A percentile compares a stretch with the other conserved stretches of the same genome.
phyloP scores from a whole-genome alignment of 371 early-diverging fungal genomes.

The Syncephalastrum racemosum region DNA sequence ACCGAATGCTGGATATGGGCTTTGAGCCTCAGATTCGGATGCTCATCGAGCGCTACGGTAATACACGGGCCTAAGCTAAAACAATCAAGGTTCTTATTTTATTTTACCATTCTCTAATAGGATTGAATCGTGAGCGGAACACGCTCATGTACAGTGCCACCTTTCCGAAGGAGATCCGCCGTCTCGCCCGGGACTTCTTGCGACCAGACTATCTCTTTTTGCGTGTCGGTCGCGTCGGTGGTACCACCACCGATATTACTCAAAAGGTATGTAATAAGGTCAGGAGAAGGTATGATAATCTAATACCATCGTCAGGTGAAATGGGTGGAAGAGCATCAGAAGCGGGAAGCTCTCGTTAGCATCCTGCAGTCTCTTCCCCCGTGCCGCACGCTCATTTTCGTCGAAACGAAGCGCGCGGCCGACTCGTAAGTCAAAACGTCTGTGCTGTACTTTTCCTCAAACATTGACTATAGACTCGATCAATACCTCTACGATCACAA shows the following conservation, averaged over 20 bases:
- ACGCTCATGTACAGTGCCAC: slow-evolving; percentile 99
- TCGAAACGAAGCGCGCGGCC: slow-evolving; percentile 79
- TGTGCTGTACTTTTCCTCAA: slow-evolving; percentile 41
- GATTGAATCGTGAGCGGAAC: slow-evolving; percentile 78
- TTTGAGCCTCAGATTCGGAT: slow-evolving; percentile 92
- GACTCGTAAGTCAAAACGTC: slow-evolving; percentile 60
- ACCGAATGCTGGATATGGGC: slow-evolving; percentile 97
- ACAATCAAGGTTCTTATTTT: not conserved
- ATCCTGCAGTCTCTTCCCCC: slow-evolving; percentile 44
- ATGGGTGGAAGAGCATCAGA: slow-evolving; percentile 62
- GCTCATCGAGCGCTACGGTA: slow-evolving; percentile 80
- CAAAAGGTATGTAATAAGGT: slow-evolving; percentile 45
- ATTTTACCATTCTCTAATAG: not conserved
- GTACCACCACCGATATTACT: slow-evolving; percentile 51
- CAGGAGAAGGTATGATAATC: slow-evolving; percentile 43
- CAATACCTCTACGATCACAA: slow-evolving; percentile 64
- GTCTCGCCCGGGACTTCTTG: slow-evolving; percentile 90
- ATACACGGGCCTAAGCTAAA: not conserved
- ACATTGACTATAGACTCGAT: slow-evolving; percentile 52
- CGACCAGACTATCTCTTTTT: slow-evolving; percentile 57
- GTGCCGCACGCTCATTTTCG: slow-evolving; percentile 80
- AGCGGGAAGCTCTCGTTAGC: slow-evolving; percentile 38
- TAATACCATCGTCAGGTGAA: slow-evolving; percentile 80
- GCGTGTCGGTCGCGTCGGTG: slow-evolving; percentile 55
- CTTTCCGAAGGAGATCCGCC: slow-evolving; percentile 93